Conservation (phyloP, 441 rosid species). For the Adansonia madagascariensis region DNA sequence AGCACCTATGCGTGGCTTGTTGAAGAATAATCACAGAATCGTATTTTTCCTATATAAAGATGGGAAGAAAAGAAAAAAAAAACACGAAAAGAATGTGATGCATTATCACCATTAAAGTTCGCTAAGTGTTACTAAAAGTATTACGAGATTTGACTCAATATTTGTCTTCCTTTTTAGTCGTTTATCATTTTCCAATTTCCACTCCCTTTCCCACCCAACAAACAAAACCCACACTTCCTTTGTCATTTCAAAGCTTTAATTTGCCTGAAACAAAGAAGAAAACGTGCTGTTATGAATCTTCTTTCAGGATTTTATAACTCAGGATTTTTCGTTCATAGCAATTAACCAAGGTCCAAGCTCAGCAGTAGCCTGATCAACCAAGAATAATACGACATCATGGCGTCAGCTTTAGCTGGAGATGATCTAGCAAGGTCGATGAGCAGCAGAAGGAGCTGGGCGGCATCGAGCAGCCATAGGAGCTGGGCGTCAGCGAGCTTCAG, state of each 20-base stretch:
- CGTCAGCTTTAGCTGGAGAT: slow-evolving; percentile 48
- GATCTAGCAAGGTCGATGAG: slow-evolving; percentile 59
- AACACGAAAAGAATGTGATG: neutral
- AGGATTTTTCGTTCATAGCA: neutral
- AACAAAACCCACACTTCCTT: neutral
- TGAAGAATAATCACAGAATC: no score
- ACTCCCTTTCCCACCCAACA: neutral
- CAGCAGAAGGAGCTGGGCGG: slow-evolving; percentile 46
- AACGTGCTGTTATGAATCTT: neutral
- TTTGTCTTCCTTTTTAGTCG: neutral
- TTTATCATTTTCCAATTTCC: neutral
- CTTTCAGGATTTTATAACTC: neutral
- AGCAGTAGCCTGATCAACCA: neutral
- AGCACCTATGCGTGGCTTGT: neutral
- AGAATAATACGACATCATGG: neutral
- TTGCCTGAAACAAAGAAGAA: no score
- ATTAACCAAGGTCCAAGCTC: no score
- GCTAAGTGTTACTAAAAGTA: neutral
- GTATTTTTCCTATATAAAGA: no score
- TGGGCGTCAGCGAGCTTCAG: slow-evolving; percentile 46
- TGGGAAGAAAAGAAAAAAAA: neutral
- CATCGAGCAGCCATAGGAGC: slow-evolving; percentile 12
- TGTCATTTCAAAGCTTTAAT: neutral
- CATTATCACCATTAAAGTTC: neutral
- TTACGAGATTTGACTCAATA: neutral